phyloP scores from a whole-genome alignment of 306 rosid genomes.

The Vigna unguiculata region DNA sequence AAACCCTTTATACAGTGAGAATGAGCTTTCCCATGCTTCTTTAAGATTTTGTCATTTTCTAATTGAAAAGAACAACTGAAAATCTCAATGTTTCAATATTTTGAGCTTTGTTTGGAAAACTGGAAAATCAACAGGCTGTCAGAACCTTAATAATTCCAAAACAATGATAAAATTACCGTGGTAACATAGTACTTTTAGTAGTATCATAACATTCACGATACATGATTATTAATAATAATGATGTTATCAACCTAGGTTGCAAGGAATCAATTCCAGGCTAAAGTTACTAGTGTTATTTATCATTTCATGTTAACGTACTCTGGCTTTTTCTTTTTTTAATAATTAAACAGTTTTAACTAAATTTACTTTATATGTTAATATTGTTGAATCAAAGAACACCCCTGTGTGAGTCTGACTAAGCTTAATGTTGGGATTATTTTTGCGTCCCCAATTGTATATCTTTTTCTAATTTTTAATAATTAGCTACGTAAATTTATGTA shows the following conservation, averaged over 20 bases:
- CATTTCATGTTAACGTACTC: slow-evolving; percentile 5
- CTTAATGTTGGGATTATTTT: background rate
- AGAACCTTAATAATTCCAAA: slow-evolving; percentile 48
- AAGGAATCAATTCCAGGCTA: background rate
- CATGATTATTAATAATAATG: slow-evolving; percentile 36
- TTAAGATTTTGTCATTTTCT: slow-evolving; percentile 79
- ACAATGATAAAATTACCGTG: slow-evolving; percentile 43
- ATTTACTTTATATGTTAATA: background rate
- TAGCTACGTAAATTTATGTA: too few species aligned
- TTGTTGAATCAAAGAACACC: background rate
- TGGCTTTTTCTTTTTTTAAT: background rate
- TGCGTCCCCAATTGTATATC: background rate
- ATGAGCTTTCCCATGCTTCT: slow-evolving; percentile 77
- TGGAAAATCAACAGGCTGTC: slow-evolving; percentile 41
- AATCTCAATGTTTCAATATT: slow-evolving; percentile 47
- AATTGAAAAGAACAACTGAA: slow-evolving; percentile 54
- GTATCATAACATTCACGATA: background rate
- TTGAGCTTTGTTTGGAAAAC: slow-evolving; percentile 29
- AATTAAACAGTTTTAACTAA: background rate
- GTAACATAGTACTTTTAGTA: slow-evolving; percentile 22
- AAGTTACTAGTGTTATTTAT: background rate
- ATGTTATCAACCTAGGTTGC: slow-evolving; percentile 39
- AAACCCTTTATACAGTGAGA: slow-evolving; percentile 67
- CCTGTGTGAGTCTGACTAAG: background rate
- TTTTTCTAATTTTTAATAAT: too few species aligned